Conservation (phyloP, 139 green algal genomes). For the Chlorella sp. region DNA sequence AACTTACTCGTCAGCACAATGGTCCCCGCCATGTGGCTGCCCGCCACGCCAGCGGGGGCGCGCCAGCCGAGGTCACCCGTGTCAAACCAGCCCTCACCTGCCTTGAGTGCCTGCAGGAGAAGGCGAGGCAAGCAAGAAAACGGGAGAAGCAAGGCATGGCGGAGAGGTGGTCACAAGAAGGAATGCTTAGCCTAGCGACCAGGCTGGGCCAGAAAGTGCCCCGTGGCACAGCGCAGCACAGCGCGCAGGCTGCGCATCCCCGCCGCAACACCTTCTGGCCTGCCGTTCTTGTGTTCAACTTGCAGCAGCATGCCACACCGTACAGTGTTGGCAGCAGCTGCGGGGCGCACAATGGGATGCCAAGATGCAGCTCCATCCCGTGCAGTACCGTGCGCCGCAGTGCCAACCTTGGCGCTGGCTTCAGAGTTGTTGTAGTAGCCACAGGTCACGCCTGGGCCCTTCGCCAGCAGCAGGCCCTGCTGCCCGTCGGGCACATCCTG, state of each 20-base stretch:
- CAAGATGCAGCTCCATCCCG: too few relatives aligned
- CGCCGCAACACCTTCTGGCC: too few relatives aligned
- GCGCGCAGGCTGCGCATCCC: too few relatives aligned
- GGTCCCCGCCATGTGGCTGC: conserved; percentile 73
- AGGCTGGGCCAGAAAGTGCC: too few relatives aligned
- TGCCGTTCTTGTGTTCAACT: too few relatives aligned
- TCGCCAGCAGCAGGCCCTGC: conserved; percentile 81
- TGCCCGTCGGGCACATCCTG: conserved; percentile 68
- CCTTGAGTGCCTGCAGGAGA: conserved; percentile 58
- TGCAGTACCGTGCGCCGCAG: too few relatives aligned
- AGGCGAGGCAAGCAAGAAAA: too few relatives aligned
- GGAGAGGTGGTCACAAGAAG: too few relatives aligned
- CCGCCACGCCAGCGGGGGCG: conserved; percentile 59
- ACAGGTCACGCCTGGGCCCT: conserved; percentile 79
- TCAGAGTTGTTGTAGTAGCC: conserved; percentile 77
- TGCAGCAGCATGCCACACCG: too few relatives aligned
- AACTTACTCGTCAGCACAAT: conserved; percentile 68
- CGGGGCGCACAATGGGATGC: too few relatives aligned
- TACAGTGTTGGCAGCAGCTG: neutral
- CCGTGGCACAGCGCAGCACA: too few relatives aligned
- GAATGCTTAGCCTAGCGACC: too few relatives aligned
- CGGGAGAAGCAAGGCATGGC: neutral
- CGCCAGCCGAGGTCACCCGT: conserved; percentile 89
- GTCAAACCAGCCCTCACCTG: conserved; percentile 77
- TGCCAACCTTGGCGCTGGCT: conserved; percentile 53